Conservation (phyloP, 805 yeast genomes). For the Candida sanyiensis region DNA sequence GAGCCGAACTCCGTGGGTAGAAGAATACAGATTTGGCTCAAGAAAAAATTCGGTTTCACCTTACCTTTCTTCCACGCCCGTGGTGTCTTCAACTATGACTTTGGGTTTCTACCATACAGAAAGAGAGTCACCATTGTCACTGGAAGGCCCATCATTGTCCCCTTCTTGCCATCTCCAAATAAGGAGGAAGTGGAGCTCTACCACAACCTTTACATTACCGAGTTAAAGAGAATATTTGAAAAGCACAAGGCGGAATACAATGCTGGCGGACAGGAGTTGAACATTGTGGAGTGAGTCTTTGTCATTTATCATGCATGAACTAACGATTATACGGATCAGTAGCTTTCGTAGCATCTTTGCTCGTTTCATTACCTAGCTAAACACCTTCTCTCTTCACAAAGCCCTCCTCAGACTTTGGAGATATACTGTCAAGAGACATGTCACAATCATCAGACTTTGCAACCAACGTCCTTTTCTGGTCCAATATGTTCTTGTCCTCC, state of each 20-base stretch:
- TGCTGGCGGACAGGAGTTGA: conserved; percentile 14
- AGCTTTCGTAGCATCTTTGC: too few species aligned
- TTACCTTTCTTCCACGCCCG: conserved; percentile 88
- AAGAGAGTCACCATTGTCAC: conserved; percentile 71
- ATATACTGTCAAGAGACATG: too few species aligned
- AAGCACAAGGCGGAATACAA: conserved; percentile 53
- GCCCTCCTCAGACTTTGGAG: too few species aligned
- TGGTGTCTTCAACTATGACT: conserved; percentile 87
- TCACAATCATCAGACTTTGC: too few species aligned
- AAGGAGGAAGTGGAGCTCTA: conserved; percentile 55
- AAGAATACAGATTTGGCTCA: conserved; percentile 65
- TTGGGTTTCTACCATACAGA: conserved; percentile 84
- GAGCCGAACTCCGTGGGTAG: conserved; percentile 41
- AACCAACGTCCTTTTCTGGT: too few species aligned
- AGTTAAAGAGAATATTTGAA: conserved; percentile 56
- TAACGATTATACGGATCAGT: background rate
- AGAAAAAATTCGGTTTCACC: conserved; percentile 71
- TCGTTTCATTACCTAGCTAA: background rate
- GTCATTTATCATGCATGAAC: background rate
- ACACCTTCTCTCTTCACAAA: too few species aligned
- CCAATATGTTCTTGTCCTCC: too few species aligned
- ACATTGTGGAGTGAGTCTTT: conserved; percentile 19
- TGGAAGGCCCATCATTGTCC: conserved; percentile 62
- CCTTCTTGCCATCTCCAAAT: conserved; percentile 40
- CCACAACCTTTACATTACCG: conserved; percentile 65